Evolutionary conservation across 495 filamentous ascomycete genomes (phyloP), one percentile per base, ranked within the genome.

Genomic region (Penicillium canescens): DNA sequence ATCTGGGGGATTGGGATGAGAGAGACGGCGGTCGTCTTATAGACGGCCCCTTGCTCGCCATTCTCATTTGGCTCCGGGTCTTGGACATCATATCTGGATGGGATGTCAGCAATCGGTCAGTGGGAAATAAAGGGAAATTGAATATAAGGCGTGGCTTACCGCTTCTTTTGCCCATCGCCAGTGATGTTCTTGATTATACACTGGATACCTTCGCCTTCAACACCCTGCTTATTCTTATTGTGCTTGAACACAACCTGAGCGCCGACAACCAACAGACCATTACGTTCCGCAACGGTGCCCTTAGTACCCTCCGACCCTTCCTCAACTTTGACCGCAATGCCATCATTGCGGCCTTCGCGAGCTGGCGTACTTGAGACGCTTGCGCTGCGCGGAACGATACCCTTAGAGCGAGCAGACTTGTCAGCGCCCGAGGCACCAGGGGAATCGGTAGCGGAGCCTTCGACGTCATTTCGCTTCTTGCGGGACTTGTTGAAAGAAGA

Each of bases 51-150:
- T 43, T 88, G 82, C 45, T 86, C 82, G 31, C 82, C 85, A 36
- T 84, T 86, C 42, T 91, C 82, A 56, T 96, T 92, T 1, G 91
- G 89, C 65, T 96, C 93, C 3, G 90, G 86, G 63, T 99, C 95
- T 67, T 95, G 89, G 20, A 99, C 92, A 67, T 93, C 90, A 74
- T 97, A 98, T 54, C 91, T 85, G 56, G 42, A 52, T 62, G 52
- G 63, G 42, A 56, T 2, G 55, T 61, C 40, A 52, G 24, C 20
- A 24, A 20, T 44, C 26, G 46, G 42, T 24, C 28, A 33, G 28
- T 35, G 13, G 26, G n/a, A 38, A n/a, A 31, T 16, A 18, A 48
- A 36, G 41, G 18, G 45, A 40, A 52, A 65, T 21, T 14, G 24
- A 46, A 31, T 5, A 31, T 31, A 9, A 31, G 28, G 28, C 9